Base-by-base conservation (phyloP, 2,329 filamentous ascomycete genomes). In the Fusarium sp. region DNA sequence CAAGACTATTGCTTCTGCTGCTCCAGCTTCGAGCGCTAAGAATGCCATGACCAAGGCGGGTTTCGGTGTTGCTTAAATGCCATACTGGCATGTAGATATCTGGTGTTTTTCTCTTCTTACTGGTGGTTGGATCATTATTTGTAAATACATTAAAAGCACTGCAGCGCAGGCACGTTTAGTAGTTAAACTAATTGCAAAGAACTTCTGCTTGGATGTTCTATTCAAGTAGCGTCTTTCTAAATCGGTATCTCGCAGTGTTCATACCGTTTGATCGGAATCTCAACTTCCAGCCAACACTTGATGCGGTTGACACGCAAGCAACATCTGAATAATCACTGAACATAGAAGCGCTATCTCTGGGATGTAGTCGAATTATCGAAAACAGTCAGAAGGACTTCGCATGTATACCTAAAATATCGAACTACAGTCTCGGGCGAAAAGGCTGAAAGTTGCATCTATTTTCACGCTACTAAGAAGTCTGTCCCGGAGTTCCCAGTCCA, bases 1-100 rank as follows among this genome's bases (percentile, higher is more conserved):
- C 63, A 85, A 86, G 82, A 85, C 81, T 62, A 75, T 88, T 67
- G 86, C 86, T 14, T 71, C 79, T 59, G 83, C 85, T 16, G 58
- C 70, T 16, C 69, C 79, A 21, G 77, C 77, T 48, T 72, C 70
- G 41, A 77, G 77, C 26, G 81, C 77, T 63, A 76, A 80, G 54
- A 79, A 67, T 37, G 79, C 84, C 50, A 73, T 74, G 18, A 77
- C 72, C 60, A 80, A 76, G 41, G 84, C 84, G 67, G 84, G 85
- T 8, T 81, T 86, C 64, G 84, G 85, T 26, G 81, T 78, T 52
- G 75, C 83, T 58, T 83, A 78, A 54, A 12, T n/a, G 4, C 10
- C 18, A 12, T 37, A 12, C 11, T 6, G 7, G 3, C 6, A 12
- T n/a, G 10, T n/a, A 4, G 12, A n/a, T n/a, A 37, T 37, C 18